Base-by-base conservation (phyloP, 1,284 basidiomycete species). In the Ustilago lituana region DNA sequence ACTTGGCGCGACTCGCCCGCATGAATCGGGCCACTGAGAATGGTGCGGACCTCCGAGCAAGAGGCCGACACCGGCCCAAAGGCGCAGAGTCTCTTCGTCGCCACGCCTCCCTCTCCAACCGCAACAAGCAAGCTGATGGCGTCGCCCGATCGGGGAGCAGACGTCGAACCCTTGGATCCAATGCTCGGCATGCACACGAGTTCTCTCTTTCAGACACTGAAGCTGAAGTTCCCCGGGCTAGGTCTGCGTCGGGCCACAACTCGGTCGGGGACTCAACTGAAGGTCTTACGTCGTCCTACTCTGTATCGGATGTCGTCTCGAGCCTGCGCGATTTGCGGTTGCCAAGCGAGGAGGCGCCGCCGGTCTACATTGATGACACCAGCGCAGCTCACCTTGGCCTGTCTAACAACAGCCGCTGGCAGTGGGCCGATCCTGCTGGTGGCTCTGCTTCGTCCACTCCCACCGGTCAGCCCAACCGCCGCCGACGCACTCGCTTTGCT, bases 181-280 rank as follows among this genome's bases (percentile, higher is more conserved):
- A 26, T 17, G 41, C 52, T 8, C 51, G 66, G 11, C 71, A 67
- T 33, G 52, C 39, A 10, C 62, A 65, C 32, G 71, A 76, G 29
- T 63, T 63, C 33, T 73, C 74, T 15, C 50, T 72, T 6, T 68
- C 64, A 15, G 74, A 76, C 27, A 74, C 71, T 20, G 74, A 76
- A 24, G 64, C 72, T 14, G 73, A 74, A 29, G 54, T 73, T 36
- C 57, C 65, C 5, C 35, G 41, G 12, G 57, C 65, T 27, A 62
- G 48, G 36, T 63, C 55, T 29, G 33, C 64, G 4, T 60, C 64
- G 14, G 58, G 57, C 8, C 57, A 59, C 39, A 55, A 56, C 26
- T 63, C 60, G 43, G 39, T 49, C 24, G 56, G 59, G 7, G 53
- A 48, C 26, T 50, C 54, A 14, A 59, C 54, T 15, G 60, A 49